Conservation (phyloP, 495 filamentous ascomycete genomes). For the Trichoderma parareesei region DNA sequence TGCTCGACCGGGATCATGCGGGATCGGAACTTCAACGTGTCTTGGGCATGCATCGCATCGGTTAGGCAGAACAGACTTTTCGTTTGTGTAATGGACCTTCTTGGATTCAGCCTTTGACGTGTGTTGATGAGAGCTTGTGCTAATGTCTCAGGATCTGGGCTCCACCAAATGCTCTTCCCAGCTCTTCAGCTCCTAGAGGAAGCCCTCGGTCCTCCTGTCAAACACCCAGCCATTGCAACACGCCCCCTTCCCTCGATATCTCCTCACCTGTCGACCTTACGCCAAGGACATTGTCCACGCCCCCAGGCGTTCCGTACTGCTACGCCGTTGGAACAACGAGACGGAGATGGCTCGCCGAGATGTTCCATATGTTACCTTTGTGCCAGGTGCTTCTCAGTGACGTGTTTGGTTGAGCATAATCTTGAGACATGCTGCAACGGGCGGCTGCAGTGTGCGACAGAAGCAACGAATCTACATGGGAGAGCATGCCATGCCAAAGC, state of each 20-base stretch:
- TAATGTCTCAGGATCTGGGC: neutral
- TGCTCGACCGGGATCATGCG: neutral
- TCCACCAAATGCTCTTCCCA: neutral
- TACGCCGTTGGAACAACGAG: neutral
- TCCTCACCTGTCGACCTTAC: neutral
- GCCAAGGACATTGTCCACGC: neutral
- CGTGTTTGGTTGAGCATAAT: neutral
- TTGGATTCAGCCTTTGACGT: neutral
- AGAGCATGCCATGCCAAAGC: neutral
- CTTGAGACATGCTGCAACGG: constrained; percentile 8
- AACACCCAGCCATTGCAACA: neutral
- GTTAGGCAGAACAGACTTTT: neutral
- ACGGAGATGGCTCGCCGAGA: neutral
- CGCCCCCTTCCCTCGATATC: neutral
- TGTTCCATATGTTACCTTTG: neutral
- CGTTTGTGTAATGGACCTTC: neutral
- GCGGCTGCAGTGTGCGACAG: constrained; percentile 1
- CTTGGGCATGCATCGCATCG: neutral
- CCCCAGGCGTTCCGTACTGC: neutral
- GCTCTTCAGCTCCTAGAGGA: neutral
- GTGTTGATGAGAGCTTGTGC: neutral
- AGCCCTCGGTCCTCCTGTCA: neutral
- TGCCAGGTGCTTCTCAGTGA: neutral
- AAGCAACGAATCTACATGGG: neutral
- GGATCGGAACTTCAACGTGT: neutral